phyloP scores from a whole-genome alignment of 176 grass and related monocot genomes.

The Otatea glauca region DNA sequence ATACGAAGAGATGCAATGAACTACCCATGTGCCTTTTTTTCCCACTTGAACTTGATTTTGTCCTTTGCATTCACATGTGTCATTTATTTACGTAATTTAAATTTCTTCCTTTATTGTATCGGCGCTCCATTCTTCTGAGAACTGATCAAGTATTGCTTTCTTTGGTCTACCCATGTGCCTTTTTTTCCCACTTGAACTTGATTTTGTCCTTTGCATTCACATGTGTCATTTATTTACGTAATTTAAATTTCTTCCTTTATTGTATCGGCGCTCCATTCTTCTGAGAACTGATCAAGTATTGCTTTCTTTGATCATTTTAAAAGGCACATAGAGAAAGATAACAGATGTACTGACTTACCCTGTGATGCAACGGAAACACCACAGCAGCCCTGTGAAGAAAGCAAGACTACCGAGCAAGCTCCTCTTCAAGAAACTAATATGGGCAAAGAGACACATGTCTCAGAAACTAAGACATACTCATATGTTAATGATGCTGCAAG shows the following conservation, averaged over 20 bases:
- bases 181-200: too few species aligned
- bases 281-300: background rate
- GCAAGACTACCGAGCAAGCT: slow-evolving; percentile 37
- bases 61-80: background rate
- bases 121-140: background rate
- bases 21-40: background rate
- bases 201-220: background rate
- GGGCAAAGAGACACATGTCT: slow-evolving; percentile 30
- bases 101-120: background rate
- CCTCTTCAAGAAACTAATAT: slow-evolving; percentile 50
- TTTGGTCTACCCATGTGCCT: too few species aligned
- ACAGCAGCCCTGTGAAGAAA: slow-evolving; percentile 37
- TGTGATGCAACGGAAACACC: slow-evolving; percentile 26
- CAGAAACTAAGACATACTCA: slow-evolving; percentile 33
- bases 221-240: background rate
- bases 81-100: slow-evolving; percentile 17
- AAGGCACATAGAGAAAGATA: slow-evolving; percentile 42
- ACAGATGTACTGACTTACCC: slow-evolving; percentile 3
- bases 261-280: background rate
- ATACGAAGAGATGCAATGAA: background rate
- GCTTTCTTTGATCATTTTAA: slow-evolving; percentile 24
- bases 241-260: slow-evolving; percentile 10
- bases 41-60: background rate
- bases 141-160: slow-evolving; percentile 7
- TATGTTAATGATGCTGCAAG: slow-evolving; percentile 17